Evolutionary conservation across 2,329 filamentous ascomycete species (phyloP).

Genomic region (Cercospora berteroae): DNA sequence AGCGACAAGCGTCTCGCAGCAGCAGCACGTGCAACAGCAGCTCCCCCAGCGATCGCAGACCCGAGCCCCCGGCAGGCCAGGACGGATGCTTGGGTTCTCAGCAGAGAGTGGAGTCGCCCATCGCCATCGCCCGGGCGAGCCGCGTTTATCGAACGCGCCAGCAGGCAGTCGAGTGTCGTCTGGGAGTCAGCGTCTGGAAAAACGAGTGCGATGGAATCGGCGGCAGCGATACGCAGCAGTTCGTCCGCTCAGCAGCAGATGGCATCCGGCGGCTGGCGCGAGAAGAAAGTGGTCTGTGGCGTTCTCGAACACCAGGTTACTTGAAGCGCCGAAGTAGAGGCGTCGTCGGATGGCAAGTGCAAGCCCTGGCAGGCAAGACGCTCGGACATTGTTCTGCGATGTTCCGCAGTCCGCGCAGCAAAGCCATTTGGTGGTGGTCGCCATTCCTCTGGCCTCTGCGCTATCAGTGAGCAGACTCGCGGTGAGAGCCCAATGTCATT

Average conservation of each 20-base stretch:
- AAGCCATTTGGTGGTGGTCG: background rate
- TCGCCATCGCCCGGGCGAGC: background rate
- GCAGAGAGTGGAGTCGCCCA: background rate
- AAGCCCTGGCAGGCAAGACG: background rate
- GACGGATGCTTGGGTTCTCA: background rate
- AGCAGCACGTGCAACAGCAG: background rate
- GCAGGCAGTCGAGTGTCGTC: background rate
- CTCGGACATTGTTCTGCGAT: background rate
- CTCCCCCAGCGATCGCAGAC: background rate
- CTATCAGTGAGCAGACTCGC: background rate
- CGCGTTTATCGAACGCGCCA: background rate
- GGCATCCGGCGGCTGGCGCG: background rate
- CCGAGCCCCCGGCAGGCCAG: background rate
- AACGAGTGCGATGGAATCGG: background rate
- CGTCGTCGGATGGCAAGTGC: background rate
- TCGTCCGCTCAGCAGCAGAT: background rate
- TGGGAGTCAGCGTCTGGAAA: background rate
- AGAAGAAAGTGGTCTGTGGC: background rate
- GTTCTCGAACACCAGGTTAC: conserved; percentile 19
- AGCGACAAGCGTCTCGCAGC: background rate
- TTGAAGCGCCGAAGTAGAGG: conserved; percentile 17
- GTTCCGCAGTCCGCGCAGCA: background rate
- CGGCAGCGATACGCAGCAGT: background rate
- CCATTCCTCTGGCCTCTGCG: background rate
- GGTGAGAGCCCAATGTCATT: conserved; percentile 1